A percentile compares a stretch with the other conserved stretches of the same genome.
Evolutionary conservation across 2,329 filamentous ascomycete genomes (phyloP).

Genomic region (Pseudogymnoascus sp.): DNA sequence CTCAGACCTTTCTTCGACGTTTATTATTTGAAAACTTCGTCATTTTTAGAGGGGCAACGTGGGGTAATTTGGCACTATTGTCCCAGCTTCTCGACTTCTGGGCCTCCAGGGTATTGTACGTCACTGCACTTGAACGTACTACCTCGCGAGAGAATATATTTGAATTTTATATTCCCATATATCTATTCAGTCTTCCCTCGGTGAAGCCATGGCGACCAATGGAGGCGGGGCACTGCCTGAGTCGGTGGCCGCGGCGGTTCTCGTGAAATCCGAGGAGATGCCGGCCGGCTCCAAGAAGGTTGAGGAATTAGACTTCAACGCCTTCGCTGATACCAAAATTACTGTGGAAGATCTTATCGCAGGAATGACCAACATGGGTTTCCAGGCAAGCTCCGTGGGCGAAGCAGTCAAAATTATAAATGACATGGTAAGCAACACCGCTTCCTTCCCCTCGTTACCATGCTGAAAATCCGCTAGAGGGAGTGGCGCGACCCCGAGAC

Average conservation of each 20-base stretch:
- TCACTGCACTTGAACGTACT: not conserved
- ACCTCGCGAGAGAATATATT: not conserved
- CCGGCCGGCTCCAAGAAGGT: slow-evolving; percentile 74
- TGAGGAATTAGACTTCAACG: slow-evolving; percentile 86
- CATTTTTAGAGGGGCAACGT: slow-evolving; percentile 5
- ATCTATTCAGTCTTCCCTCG: not conserved
- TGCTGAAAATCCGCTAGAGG: slow-evolving; percentile 43
- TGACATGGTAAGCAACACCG: slow-evolving; percentile 62
- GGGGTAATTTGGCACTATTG: not conserved
- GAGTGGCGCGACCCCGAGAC: slow-evolving; percentile 76
- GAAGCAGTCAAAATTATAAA: slow-evolving; percentile 91
- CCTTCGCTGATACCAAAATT: slow-evolving; percentile 64
- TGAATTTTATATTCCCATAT: not conserved
- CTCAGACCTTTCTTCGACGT: not conserved
- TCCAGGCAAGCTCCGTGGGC: slow-evolving; percentile 72
- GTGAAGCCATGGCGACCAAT: not conserved
- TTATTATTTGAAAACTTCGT: not conserved
- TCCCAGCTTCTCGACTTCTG: not conserved
- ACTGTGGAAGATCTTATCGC: slow-evolving; percentile 78
- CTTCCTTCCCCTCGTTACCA: not conserved
- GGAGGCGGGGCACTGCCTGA: slow-evolving; percentile 39
- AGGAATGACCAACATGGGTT: slow-evolving; percentile 80
- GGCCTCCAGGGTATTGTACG: not conserved
- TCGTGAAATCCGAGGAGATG: slow-evolving; percentile 76
- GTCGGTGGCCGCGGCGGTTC: slow-evolving; percentile 69